These are phyloP conservation scores for Lanmaoa rubissima DNA, from an alignment of 768 basidiomycete species.

Conservation along the genomic window DNA sequence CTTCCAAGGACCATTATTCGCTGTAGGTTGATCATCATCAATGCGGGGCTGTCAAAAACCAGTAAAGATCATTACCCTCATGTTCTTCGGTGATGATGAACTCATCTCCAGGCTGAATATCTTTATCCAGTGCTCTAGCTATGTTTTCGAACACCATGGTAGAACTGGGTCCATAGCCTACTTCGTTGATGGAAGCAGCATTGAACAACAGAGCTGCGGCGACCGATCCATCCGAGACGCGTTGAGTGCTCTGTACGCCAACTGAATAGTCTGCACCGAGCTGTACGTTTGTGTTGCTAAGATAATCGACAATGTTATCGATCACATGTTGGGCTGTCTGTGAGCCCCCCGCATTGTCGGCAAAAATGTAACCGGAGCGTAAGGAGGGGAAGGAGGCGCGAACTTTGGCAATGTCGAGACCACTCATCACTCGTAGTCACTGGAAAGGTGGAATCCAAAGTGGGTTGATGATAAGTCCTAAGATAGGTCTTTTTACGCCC, in stretches of 20 bases:
- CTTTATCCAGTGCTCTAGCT: constrained; percentile 54
- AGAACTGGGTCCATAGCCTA: constrained; percentile 65
- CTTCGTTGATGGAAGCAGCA: constrained; percentile 57
- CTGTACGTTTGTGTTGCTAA: constrained; percentile 71
- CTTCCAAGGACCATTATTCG: constrained; percentile 78
- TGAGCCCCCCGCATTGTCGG: constrained; percentile 77
- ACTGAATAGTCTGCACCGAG: constrained; percentile 69
- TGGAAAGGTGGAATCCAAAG: background rate
- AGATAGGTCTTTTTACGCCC: background rate
- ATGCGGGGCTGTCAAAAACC: background rate
- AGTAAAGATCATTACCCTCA: constrained; percentile 50
- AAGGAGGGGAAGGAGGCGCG: constrained; percentile 66
- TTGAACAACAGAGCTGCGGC: constrained; percentile 62
- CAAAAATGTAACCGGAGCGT: constrained; percentile 59
- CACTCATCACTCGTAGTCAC: constrained; percentile 12
- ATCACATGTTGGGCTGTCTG: constrained; percentile 56
- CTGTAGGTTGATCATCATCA: constrained; percentile 33
- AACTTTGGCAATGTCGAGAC: constrained; percentile 47
- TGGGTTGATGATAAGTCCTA: background rate
- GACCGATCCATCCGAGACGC: constrained; percentile 47
- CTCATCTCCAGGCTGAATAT: constrained; percentile 61
- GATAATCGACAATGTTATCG: constrained; percentile 63
- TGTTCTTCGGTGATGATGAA: constrained; percentile 80
- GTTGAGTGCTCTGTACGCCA: constrained; percentile 50
- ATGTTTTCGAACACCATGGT: constrained; percentile 71